Evolutionary conservation across 768 basidiomycete species (phyloP), one percentile per base, ranked within the genome.

Genomic region (Hericium erinaceus): DNA sequence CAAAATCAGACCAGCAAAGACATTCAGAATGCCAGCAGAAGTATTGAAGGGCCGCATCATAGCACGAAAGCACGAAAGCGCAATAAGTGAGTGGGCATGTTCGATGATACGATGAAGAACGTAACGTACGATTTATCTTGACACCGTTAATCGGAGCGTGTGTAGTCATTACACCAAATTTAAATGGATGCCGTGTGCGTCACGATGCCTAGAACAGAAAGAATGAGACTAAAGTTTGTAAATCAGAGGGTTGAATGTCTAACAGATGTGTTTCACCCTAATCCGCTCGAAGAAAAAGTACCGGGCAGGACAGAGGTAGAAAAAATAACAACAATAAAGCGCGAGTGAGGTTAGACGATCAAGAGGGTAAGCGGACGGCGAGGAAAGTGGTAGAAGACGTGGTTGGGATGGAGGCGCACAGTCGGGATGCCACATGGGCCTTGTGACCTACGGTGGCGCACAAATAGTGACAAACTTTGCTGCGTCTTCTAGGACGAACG

Each of bases 101-200:
- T 13, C n/a, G 57, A 26, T 55, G 62, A 38, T 7, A 55, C 44
- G 54, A 40, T 40, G 54, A 55, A 38, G 5, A 52, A 60, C 56
- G 57, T 52, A 52, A 85, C 87, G 75, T 69, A 89, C 88, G 80
- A 70, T 85, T 87, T 66, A 88, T 79, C 77, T 87, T 89, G 71
- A 89, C 83, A 65, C 87, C 87, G 70, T 89, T 89, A 74, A 89
- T 87, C 69, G 88, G 87, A 63, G 77, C 84, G 72, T 86, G 82
- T 62, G 82, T 82, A 54, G 82, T 73, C 85, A 87, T 87, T 39
- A 50, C 28, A 20, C 11, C 20, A 22, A 38, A 22, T n/a, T 13
- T 11, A 18, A 26, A 22, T 41, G 12, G 18, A 15, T 18, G 55
- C 24, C 12, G 55, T 56, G 12, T 12, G 26, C 7, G 44, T 41